A percentile compares a stretch with the other conserved stretches of the same genome.
Evolutionary conservation across 257 asterid species (phyloP).

Genomic region (Thymus mandschuricus): DNA sequence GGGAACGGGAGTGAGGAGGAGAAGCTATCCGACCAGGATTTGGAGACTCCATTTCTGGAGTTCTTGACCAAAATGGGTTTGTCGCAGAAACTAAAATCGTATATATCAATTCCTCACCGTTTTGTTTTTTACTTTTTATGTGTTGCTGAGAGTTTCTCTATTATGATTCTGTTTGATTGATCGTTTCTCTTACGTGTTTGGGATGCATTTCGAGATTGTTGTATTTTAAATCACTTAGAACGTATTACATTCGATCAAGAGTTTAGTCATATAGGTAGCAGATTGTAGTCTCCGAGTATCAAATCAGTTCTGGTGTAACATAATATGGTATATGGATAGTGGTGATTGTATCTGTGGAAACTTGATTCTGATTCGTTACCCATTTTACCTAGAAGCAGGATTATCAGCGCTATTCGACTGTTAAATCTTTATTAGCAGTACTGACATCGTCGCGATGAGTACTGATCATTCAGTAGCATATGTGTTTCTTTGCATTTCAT

Average conservation of each 20-base stretch:
- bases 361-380: neutral
- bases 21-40: slow-evolving; percentile 66
- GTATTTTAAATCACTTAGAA: neutral
- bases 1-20: slow-evolving; percentile 47
- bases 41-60: slow-evolving; percentile 75
- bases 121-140: slow-evolving; percentile 36
- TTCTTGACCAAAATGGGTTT: slow-evolving; percentile 66
- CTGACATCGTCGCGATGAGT: slow-evolving; percentile 4
- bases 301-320: neutral
- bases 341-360: neutral
- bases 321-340: neutral
- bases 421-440: neutral
- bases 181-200: neutral
- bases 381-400: slow-evolving; percentile 9
- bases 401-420: neutral
- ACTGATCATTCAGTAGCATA: neutral
- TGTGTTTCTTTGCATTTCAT: slow-evolving; percentile 21
- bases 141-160: slow-evolving; percentile 35
- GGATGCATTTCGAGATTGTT: neutral
- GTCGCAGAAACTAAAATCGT: slow-evolving; percentile 86
- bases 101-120: slow-evolving; percentile 44
- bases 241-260: neutral
- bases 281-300: slow-evolving; percentile 1
- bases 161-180: neutral
- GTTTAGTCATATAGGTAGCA: neutral